A percentile compares a stretch with the other conserved stretches of the same genome.
Conservation (phyloP, 2,329 filamentous ascomycete genomes). For the Blastomyces silverae region DNA sequence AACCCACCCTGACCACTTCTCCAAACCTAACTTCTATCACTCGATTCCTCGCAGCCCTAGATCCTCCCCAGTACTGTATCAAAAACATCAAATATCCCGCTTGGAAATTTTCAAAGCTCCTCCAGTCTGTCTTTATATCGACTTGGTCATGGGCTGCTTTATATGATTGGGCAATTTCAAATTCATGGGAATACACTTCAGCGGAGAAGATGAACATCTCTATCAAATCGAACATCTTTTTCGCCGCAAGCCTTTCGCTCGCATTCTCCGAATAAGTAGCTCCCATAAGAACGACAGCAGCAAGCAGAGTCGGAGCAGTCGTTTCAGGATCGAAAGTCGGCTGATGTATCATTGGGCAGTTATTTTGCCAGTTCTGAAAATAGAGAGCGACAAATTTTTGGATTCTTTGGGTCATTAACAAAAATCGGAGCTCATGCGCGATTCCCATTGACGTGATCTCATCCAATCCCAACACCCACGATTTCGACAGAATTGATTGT, state of each 20-base stretch:
- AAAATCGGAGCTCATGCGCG: slow-evolving; percentile 34
- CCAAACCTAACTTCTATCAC: slow-evolving; percentile 42
- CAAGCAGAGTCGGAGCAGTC: slow-evolving; percentile 35
- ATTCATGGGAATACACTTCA: slow-evolving; percentile 38
- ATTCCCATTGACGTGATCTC: slow-evolving; percentile 37
- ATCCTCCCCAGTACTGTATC: slow-evolving; percentile 43
- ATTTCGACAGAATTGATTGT: slow-evolving; percentile 37
- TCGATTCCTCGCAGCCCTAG: slow-evolving; percentile 34
- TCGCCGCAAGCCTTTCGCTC: slow-evolving; percentile 35
- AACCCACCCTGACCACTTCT: slow-evolving; percentile 38
- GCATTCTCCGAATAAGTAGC: slow-evolving; percentile 42
- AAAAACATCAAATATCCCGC: slow-evolving; percentile 40
- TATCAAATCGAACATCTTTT: slow-evolving; percentile 39
- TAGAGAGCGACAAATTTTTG: slow-evolving; percentile 40
- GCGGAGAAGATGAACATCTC: slow-evolving; percentile 42
- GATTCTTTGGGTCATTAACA: slow-evolving; percentile 39
- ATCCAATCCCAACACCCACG: slow-evolving; percentile 36
- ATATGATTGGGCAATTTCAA: slow-evolving; percentile 35
- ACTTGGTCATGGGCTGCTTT: slow-evolving; percentile 23
- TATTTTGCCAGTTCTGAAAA: slow-evolving; percentile 43
- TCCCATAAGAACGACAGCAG: slow-evolving; percentile 40
- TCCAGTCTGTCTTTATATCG: slow-evolving; percentile 29
- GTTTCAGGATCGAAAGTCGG: slow-evolving; percentile 39
- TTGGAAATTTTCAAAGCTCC: slow-evolving; percentile 38
- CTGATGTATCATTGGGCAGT: slow-evolving; percentile 40